Evolutionary conservation across 2,329 filamentous ascomycete genomes (phyloP), one percentile per base, ranked within the genome.

Genomic region (Cordyceps pruinosa): DNA sequence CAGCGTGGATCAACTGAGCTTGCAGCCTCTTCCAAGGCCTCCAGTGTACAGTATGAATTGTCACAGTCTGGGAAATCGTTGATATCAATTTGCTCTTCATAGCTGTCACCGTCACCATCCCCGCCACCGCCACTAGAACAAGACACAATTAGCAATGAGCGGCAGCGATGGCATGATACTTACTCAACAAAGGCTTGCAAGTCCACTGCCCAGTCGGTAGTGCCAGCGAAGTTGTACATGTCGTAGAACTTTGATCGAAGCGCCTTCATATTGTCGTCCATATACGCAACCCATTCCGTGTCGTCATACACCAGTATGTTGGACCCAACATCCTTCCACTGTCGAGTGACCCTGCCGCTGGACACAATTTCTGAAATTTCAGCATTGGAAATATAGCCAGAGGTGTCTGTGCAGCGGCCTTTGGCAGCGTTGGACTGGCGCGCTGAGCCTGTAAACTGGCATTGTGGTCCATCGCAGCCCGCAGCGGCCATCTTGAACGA

Each of bases 311-410:
- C 42, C 2, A 57, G 34, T 13, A 50, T 44, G 50, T 50, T 28
- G 15, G 37, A 45, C 17, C 46, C 46, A 6, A n/a, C 52, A 21
- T 46, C 45, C n/a, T 41, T 51, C 44, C 41, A 61, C 21, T 47
- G 21, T n/a, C 56, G 59, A 30, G 45, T 59, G 6, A 49, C 37
- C 5, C 32, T 52, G 7, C 52, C 50, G 50, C 63, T 61, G 2
- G 59, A 69, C 64, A 30, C 64, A 30, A 73, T 69, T 19, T 69
- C 62, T 5, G 63, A 25, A 19, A 72, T 68, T 58, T 71, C 69
- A 13, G 62, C 63, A 45, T 69, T 63, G 13, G 65, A 56, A 15
- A 72, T 64, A 30, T 70, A 71, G 1, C 70, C 69, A 1, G 54
- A 58, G 0, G 63, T 67, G 2, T 57, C 57, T 0, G 69, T 72